phyloP scores from a whole-genome alignment of 345 rosid genomes.

The Populus nigra region DNA sequence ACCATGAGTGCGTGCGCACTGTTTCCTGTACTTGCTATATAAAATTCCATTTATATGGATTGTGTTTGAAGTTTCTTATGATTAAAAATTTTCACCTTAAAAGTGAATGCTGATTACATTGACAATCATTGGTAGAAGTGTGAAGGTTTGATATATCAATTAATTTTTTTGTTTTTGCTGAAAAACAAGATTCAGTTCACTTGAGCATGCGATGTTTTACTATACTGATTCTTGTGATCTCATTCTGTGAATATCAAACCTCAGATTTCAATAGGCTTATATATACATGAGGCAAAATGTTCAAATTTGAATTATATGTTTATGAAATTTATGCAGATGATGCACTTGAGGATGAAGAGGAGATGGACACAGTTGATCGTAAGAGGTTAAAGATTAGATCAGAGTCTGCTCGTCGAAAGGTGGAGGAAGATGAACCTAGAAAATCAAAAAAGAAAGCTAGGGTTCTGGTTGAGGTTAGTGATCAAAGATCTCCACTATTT shows the following conservation, averaged over 20 bases:
- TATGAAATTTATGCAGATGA: conserved; percentile 3
- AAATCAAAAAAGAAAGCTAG: conserved; percentile 69
- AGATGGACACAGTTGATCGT: conserved; percentile 34
- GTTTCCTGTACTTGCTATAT: neutral
- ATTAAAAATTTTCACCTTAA: no score
- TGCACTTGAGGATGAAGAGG: conserved; percentile 36
- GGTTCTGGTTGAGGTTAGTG: conserved; percentile 78
- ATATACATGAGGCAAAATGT: neutral
- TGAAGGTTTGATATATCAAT: neutral
- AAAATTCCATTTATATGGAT: neutral
- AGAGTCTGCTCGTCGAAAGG: conserved; percentile 30
- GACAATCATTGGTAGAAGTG: neutral
- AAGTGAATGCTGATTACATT: neutral
- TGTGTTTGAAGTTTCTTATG: neutral
- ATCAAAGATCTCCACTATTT: neutral
- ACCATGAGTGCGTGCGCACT: neutral
- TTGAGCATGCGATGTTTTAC: neutral
- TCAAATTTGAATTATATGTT: neutral
- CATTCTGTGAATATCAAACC: neutral
- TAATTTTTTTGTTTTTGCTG: neutral
- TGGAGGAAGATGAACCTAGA: conserved; percentile 41
- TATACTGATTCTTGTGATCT: neutral
- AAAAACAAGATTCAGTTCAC: neutral
- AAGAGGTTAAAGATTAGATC: conserved; percentile 43
- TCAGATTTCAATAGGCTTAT: neutral